phyloP scores from a whole-genome alignment of 2,329 filamentous ascomycete genomes.

The Ascochyta fabae region DNA sequence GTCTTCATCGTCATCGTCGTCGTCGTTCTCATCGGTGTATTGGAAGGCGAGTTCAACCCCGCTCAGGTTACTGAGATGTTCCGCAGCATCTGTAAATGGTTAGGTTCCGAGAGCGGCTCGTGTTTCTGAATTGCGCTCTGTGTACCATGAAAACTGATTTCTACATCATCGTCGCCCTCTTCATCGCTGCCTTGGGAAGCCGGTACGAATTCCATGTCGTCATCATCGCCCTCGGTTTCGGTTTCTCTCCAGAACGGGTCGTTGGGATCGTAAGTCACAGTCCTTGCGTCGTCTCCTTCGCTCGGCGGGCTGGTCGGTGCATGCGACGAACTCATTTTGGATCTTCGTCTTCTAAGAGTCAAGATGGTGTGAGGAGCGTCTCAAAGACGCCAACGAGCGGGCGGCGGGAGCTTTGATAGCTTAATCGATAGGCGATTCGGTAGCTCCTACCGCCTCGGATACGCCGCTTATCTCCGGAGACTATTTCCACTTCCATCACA shows the following conservation, averaged over 20 bases:
- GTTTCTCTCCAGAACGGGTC: slow-evolving; percentile 45
- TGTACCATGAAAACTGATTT: slow-evolving; percentile 46
- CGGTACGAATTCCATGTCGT: slow-evolving; percentile 60
- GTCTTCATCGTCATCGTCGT: slow-evolving; percentile 39
- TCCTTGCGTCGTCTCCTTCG: slow-evolving; percentile 34
- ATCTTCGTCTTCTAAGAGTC: background rate
- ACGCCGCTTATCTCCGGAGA: slow-evolving; percentile 11
- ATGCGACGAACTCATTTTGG: slow-evolving; percentile 36
- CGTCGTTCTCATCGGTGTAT: slow-evolving; percentile 46
- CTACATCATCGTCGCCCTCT: slow-evolving; percentile 49
- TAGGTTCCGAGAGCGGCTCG: background rate
- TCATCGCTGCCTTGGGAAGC: slow-evolving; percentile 50
- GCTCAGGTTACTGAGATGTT: slow-evolving; percentile 50
- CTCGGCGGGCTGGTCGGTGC: slow-evolving; percentile 30
- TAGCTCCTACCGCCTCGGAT: slow-evolving; percentile 4
- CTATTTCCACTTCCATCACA: background rate
- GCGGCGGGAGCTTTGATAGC: slow-evolving; percentile 12
- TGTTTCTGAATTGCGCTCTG: background rate
- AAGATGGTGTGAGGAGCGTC: background rate
- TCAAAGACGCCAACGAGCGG: slow-evolving; percentile 12
- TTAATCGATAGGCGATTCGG: slow-evolving; percentile 13
- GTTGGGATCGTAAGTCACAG: slow-evolving; percentile 41
- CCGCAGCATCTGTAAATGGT: slow-evolving; percentile 46
- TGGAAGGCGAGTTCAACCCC: slow-evolving; percentile 52
- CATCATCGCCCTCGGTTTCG: slow-evolving; percentile 54